Conservation (phyloP, 768 basidiomycete species). For the Collybia nuda region DNA sequence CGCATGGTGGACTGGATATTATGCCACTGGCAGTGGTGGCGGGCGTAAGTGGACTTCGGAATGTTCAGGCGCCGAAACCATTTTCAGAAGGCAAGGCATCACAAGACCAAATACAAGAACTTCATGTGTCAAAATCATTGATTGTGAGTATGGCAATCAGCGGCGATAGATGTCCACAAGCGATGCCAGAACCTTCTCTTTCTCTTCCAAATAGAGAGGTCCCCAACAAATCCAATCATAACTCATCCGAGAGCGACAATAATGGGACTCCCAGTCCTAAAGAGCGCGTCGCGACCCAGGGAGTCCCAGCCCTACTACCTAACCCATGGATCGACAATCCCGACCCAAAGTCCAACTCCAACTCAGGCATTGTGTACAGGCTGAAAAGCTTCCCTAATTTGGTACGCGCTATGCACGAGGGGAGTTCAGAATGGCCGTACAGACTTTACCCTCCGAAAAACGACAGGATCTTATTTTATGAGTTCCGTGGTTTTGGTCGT, state of each 20-base stretch:
- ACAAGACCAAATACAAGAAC: background rate
- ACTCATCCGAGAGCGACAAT: too few species aligned
- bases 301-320: background rate
- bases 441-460: too few species aligned
- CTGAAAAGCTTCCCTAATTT: constrained; percentile 2
- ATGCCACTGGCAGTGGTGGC: too few species aligned
- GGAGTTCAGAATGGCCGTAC: too few species aligned
- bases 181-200: too few species aligned
- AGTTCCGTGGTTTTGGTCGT: constrained; percentile 6
- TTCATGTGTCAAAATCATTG: too few species aligned
- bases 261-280: too few species aligned
- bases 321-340: constrained; percentile 10
- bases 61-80: background rate
- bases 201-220: too few species aligned
- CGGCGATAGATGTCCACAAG: too few species aligned
- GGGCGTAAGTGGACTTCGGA: background rate
- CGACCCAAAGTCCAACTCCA: background rate
- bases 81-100: background rate
- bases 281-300: too few species aligned
- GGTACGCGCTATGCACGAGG: background rate
- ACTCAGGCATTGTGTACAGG: background rate
- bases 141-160: too few species aligned
- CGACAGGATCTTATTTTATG: constrained; percentile 1
- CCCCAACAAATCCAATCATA: too few species aligned
- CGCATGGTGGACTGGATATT: constrained; percentile 29